Conservation (phyloP, 805 yeast species). For the Candida orba region DNA sequence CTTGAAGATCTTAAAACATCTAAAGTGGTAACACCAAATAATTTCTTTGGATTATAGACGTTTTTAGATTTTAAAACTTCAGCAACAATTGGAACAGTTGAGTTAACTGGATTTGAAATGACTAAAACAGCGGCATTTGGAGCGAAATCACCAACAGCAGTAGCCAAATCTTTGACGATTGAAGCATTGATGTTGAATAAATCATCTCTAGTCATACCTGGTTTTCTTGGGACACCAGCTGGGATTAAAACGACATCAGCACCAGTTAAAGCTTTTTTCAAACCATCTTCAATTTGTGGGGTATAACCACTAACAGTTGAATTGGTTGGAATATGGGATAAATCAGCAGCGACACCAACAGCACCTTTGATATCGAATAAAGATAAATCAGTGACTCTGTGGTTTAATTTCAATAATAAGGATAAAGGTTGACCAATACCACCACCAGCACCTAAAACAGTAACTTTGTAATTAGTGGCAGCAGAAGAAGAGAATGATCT, state of each 20-base stretch:
- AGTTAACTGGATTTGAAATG: slow-evolving; percentile 91
- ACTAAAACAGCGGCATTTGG: slow-evolving; percentile 74
- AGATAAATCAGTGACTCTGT: slow-evolving; percentile 77
- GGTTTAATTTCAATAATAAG: slow-evolving; percentile 77
- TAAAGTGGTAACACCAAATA: slow-evolving; percentile 85
- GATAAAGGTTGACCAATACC: slow-evolving; percentile 94
- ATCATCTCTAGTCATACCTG: slow-evolving; percentile 92
- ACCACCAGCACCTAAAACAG: slow-evolving; percentile 82
- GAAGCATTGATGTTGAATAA: slow-evolving; percentile 78
- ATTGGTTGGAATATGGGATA: slow-evolving; percentile 90
- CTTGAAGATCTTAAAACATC: slow-evolving; percentile 86
- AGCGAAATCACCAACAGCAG: slow-evolving; percentile 62
- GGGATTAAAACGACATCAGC: slow-evolving; percentile 51
- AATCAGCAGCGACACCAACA: slow-evolving; percentile 95
- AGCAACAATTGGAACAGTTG: slow-evolving; percentile 85
- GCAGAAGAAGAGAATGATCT: slow-evolving; percentile 66
- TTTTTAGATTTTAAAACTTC: slow-evolving; percentile 65
- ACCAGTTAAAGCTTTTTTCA: slow-evolving; percentile 26
- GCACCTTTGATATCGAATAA: slow-evolving; percentile 88
- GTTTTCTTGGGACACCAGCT: slow-evolving; percentile 91
- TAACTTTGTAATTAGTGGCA: slow-evolving; percentile 64
- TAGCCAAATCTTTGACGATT: slow-evolving; percentile 66
- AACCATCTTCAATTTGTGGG: slow-evolving; percentile 63
- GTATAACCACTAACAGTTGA: slow-evolving; percentile 83
- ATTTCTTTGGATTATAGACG: slow-evolving; percentile 60